Base-by-base conservation (phyloP, 2,329 filamentous ascomycete species). In the Mycosphaerelloides madeirae region DNA sequence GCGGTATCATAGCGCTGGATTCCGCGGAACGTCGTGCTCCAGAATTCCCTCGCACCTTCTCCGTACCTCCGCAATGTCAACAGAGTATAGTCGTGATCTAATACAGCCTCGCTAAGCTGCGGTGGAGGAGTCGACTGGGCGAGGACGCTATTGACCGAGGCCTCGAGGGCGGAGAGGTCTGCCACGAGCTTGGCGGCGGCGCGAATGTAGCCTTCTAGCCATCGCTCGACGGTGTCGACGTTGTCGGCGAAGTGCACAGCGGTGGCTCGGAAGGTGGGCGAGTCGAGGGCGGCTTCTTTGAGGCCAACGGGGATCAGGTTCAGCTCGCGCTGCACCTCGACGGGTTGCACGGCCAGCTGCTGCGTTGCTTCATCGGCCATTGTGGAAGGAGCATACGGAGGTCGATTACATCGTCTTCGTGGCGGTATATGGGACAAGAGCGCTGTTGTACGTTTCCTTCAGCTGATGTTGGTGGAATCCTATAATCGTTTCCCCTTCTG, bases 231-330 rank as follows among this genome's bases (percentile, higher is more conserved):
- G 44, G 81, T 78, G 54, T 97, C 93, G 59, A 95, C 80, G 71
- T 98, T 91, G 54, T 97, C 93, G 52, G 81, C 78, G 63, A 95
- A 95, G 70, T 96, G 88, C 36, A 85, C 72, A 32, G 87, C 80
- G 16, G 87, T 87, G 36, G 90, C 87, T 54, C 93, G 87, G 67
- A 97, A 97, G 29, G 90, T 94, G 19, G 93, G 93, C 31, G 90
- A 96, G 69, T 98, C 93, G 71, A 97, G 85, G 15, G 89, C 86
- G 39, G 93, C 93, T 77, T 98, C 93, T 70, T 91, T 93, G 57
- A 97, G 78, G 49, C 83, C 83, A 13, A 54, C 52, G 44, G 49
- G 52, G 18, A 54, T 52, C 37, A 54, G 44, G 42, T 50, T 52
- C 32, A 54, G 35, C 16, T 45, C 42, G 16, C 43, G 44, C 15